A percentile compares a stretch with the other conserved stretches of the same genome.
Evolutionary conservation across 139 green algal genomes (phyloP).

Genomic region (Picochlorum sp.): DNA sequence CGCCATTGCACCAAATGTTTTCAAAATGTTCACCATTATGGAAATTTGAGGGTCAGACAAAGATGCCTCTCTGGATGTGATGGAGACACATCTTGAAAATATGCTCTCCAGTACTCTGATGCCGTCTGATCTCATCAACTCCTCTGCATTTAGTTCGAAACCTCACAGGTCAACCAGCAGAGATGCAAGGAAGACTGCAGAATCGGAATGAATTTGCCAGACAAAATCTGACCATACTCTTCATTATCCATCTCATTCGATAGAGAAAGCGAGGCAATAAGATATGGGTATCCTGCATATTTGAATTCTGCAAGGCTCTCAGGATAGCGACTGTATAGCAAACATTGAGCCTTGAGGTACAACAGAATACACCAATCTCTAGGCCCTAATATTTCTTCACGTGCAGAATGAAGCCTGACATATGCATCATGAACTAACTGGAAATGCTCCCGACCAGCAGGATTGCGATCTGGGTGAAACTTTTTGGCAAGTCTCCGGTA

Average conservation of each 20-base stretch:
- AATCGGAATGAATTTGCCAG: slow-evolving; percentile 19
- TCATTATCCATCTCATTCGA: background rate
- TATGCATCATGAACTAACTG: slow-evolving; percentile 77
- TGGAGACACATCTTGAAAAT: slow-evolving; percentile 55
- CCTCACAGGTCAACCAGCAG: slow-evolving; percentile 80
- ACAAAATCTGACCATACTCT: slow-evolving; percentile 43
- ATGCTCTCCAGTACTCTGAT: slow-evolving; percentile 55
- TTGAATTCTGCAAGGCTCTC: slow-evolving; percentile 79
- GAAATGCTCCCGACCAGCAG: slow-evolving; percentile 71
- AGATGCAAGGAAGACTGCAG: slow-evolving; percentile 70
- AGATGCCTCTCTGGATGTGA: slow-evolving; percentile 47
- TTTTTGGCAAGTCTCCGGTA: slow-evolving; percentile 65
- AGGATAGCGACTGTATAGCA: slow-evolving; percentile 74
- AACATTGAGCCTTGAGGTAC: slow-evolving; percentile 66
- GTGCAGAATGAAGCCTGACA: slow-evolving; percentile 65
- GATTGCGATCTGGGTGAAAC: slow-evolving; percentile 95
- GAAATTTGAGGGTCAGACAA: slow-evolving; percentile 30
- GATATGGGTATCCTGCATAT: slow-evolving; percentile 85
- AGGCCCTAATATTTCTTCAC: slow-evolving; percentile 40
- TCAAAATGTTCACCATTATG: slow-evolving; percentile 48
- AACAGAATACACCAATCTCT: slow-evolving; percentile 78
- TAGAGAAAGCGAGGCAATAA: slow-evolving; percentile 53
- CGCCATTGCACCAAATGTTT: slow-evolving; percentile 60
- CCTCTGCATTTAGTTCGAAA: slow-evolving; percentile 72
- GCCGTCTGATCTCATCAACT: slow-evolving; percentile 72